Evolutionary conservation across 306 rosid species (phyloP).

Genomic region (Prinsepia uniflora): DNA sequence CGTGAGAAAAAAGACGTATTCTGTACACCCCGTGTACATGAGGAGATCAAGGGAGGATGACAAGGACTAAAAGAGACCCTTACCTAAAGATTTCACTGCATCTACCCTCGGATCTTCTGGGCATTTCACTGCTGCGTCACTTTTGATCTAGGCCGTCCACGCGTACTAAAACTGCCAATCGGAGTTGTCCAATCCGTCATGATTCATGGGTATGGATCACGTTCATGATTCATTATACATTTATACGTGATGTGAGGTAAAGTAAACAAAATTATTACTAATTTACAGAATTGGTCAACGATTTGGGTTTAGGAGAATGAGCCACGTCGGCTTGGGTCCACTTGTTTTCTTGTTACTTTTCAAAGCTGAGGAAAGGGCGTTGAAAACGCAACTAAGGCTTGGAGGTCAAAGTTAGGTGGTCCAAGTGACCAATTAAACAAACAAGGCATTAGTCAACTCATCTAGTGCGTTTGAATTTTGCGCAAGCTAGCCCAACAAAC

Average conservation of each 20-base stretch:
- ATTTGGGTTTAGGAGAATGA: background rate
- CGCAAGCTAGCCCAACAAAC: too few species aligned
- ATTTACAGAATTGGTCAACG: background rate
- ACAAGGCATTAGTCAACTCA: slow-evolving; percentile 36
- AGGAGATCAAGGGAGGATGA: background rate
- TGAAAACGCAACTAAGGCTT: background rate
- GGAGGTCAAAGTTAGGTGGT: slow-evolving; percentile 44
- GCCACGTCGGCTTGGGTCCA: slow-evolving; percentile 18
- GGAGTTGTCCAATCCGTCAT: background rate
- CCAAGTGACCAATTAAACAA: background rate
- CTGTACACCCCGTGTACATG: background rate
- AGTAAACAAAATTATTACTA: background rate
- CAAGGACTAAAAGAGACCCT: background rate
- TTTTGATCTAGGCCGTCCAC: slow-evolving; percentile 18
- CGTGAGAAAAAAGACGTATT: too few species aligned
- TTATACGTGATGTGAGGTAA: slow-evolving; percentile 11
- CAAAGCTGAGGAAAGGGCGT: background rate
- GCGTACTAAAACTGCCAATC: background rate
- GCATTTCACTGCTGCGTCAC: background rate
- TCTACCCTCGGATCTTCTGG: slow-evolving; percentile 1
- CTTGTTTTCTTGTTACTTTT: background rate
- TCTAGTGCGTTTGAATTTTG: slow-evolving; percentile 23
- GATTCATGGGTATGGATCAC: background rate
- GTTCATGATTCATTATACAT: background rate
- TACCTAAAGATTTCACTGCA: slow-evolving; percentile 15